These are phyloP conservation scores for Triticum monococcum DNA, from an alignment of 176 grass and related monocot genomes.

Conservation along the genomic window DNA sequence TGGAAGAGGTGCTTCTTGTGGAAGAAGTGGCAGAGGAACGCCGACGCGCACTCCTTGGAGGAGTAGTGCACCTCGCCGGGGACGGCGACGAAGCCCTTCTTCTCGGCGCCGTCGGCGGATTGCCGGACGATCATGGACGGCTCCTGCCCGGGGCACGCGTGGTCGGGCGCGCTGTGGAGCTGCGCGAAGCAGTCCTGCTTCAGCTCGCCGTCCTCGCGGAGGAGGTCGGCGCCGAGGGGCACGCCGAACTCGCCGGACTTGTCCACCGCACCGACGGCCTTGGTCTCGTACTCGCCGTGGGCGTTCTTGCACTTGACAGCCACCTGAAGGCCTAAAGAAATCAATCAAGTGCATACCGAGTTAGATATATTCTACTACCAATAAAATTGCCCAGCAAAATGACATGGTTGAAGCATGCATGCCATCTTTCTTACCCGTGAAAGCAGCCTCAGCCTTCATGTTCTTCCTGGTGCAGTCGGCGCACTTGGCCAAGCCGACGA, in stretches of 20 bases:
- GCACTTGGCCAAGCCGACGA: slow-evolving; percentile 36
- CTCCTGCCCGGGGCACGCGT: slow-evolving; percentile 42
- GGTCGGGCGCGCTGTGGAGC: slow-evolving; percentile 36
- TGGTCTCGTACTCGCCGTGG: slow-evolving; percentile 24
- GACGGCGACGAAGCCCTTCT: slow-evolving; percentile 12
- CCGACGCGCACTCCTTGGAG: slow-evolving; percentile 24
- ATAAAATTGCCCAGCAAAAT: too few relatives aligned
- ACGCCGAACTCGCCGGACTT: slow-evolving; percentile 19
- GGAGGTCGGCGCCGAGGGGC: not conserved
- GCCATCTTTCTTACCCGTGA: not conserved
- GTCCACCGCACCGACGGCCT: slow-evolving; percentile 11
- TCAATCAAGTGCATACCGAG: too few relatives aligned
- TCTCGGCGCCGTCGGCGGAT: not conserved
- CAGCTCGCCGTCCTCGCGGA: slow-evolving; percentile 31
- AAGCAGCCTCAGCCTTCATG: slow-evolving; percentile 32
- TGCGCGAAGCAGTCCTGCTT: slow-evolving; percentile 49
- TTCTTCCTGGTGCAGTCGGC: slow-evolving; percentile 39
- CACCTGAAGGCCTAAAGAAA: slow-evolving; percentile 39
- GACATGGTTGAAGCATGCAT: too few relatives aligned
- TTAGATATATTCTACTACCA: too few relatives aligned
- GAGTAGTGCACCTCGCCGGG: slow-evolving; percentile 24
- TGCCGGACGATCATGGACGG: slow-evolving; percentile 30
- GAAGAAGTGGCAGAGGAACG: slow-evolving; percentile 20
- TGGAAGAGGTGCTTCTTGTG: slow-evolving; percentile 24
- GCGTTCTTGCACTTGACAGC: slow-evolving; percentile 44